Evolutionary conservation across 2,329 filamentous ascomycete species (phyloP), one percentile per base, ranked within the genome.

Genomic region (Cladophialophora chaetospira): DNA sequence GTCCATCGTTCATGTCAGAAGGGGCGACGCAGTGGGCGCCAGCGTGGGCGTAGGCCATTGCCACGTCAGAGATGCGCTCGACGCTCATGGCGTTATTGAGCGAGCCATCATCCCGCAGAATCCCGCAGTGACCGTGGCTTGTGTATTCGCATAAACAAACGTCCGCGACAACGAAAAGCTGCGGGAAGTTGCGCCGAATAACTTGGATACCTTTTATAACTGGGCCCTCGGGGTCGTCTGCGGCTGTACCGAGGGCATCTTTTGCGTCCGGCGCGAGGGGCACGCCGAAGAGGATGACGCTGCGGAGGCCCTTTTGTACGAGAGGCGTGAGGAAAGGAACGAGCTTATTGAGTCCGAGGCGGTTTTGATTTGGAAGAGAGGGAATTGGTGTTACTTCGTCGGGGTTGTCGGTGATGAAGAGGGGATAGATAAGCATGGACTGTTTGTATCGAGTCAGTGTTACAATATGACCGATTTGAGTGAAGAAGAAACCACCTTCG

Each of bases 91-190:
- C 85, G 71, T 99, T 97, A 82, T 97, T 96, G 58, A 99, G 81
- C 61, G 86, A 88, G 61, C 91, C 91, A 71, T 99, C 94, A 65
- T 97, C 91, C 55, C 91, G 86, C 43, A 99, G 82, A 66, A 99
- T 97, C 51, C 94, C 94, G 71, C 94, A 99, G 78, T 99, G 94
- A 42, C 94, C 94, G 73, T 99, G 94, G 5, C 89, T 94, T 0
- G 94, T 99, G 77, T 99, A 99, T 76, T 99, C 94, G 82, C 94
- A 99, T 5, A 99, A 87, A 71, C 94, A 97, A 57, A 99, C 94
- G 71, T 99, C 94, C 58, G 88, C 86, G 65, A 88, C 87, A 67
- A 99, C 90, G 77, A 95, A 97, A 58, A 99, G 82, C 61, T 91
- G 86, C 2, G 94, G 94, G 74, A 97, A 97, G 35, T 86, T 82